Base-by-base conservation (phyloP, 257 asterid genomes). In the Ballota nigra region DNA sequence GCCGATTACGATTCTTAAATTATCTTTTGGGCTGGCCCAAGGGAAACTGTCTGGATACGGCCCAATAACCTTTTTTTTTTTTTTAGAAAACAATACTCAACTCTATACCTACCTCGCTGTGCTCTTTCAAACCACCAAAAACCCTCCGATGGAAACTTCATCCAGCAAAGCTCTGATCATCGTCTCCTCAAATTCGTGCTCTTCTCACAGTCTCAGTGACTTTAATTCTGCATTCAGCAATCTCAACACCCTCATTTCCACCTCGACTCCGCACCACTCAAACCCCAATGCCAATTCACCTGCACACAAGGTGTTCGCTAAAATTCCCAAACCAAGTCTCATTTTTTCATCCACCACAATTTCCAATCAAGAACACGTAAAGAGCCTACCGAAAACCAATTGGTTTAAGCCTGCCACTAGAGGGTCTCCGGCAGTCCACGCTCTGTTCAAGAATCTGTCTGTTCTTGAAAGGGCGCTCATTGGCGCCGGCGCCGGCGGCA, bases 401-500 rank as follows among this genome's bases (percentile, higher is more conserved):
- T 86, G 89, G 86, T 63, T 88, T 4, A 91, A 92, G 81, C 91
- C 95, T 0, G 89, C 95, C 49, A 64, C 73, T 18, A 81, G 80
- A 70, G 93, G 83, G 51, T 89, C 98, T 11, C 84, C 91, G 5
- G 70, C 78, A 24, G 89, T 82, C 79, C 83, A 77, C 16, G 84
- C 90, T 16, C 71, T 95, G 78, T 82, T 95, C 81, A 88, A 84
- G 83, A 92, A 87, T 34, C 93, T 95, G 4, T 86, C 97, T 26
- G 91, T 90, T 77, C 61, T 87, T 15, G 98, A 95, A 73, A 83
- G 91, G 78, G 98, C 96, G 2, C 36, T 84, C 24, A 86, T 86
- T 62, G 99, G 97, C 9, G 98, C 95, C 7, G 96, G 63, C 10
- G 96, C 80, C 10, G 99, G 98, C 8, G 99, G 98, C 15, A 86